Base-by-base conservation (phyloP, 352 stramenopile species). In the Pythium periplocum region DNA sequence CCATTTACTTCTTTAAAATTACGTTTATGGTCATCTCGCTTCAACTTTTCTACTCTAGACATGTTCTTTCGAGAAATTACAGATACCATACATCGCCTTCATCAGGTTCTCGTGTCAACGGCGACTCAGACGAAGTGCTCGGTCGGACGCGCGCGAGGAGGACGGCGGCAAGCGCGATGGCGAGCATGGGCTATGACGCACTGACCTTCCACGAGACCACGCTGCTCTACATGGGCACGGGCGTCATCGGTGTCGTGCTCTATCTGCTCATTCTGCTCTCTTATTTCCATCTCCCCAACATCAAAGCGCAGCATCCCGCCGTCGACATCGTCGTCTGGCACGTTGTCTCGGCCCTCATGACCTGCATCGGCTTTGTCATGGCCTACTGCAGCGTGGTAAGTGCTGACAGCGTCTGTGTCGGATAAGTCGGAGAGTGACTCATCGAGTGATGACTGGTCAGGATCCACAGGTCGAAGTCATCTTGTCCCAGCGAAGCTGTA, bases 261-360 rank as follows among this genome's bases (percentile, higher is more conserved):
- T 80, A 94, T 48, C 60, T 89, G 45, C 54, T 89, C 41, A 59
- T 91, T 8, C 57, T 94, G 38, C 59, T 78, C 17, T 90, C 83
- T 7, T 94, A 83, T 50, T 67, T 88, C 36, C 60, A 85, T 32
- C 66, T 91, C 42, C 79, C 83, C 10, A 86, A 74, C 53, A 83
- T 94, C 65, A 83, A 83, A 44, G 75, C 76, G 53, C 83, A 94
- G 48, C 83, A 94, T 55, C 83, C 83, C 31, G 80, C 78, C 8
- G 83, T 79, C 2, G 55, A 81, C 38, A 68, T 94, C 54, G 75
- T 94, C n/a, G 61, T 86, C 54, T 94, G 81, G 81, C 83, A 94
- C 39, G 80, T 81, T 31, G 59, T 70, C 41, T 88, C 77, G 45
- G 77, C 73, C 0, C 62, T 90, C 48, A 73, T 94, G 62, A 61